Base-by-base conservation (phyloP, 495 filamentous ascomycete species). In the Penicillium argentinense region DNA sequence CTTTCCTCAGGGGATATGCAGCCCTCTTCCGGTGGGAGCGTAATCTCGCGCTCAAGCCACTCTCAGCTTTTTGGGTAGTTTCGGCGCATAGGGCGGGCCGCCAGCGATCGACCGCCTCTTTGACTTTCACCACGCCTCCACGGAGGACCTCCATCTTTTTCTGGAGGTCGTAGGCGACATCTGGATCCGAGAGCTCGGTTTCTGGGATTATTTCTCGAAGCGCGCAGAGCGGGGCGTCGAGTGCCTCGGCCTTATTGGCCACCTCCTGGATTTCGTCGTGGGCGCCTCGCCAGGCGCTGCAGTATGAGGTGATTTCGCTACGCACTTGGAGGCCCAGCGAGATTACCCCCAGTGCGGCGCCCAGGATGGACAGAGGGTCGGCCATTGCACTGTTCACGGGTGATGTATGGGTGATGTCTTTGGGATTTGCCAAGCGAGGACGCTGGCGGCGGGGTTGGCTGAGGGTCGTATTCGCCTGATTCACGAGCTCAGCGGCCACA, bases 251-350 rank as follows among this genome's bases (percentile, higher is more conserved):
- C 16, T 47, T 47, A n/a, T 32, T 39, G 17, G 45, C 25, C 11
- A 47, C 17, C 4, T 25, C 36, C 17, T 38, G 45, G 36, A 47
- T 30, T 17, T 47, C 45, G 11, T 30, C n/a, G 6, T 47, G 22
- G 13, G 19, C 26, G 14, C 45, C 45, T 14, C 17, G 36, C 45
- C 45, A 40, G 13, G 45, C 23, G 18, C 23, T 26, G 26, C 36
- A 47, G 14, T 47, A 47, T 14, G 45, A 39, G 8, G 38, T 36
- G n/a, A 47, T 47, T 18, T 47, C 26, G 7, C 22, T 36, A 4
- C 45, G 36, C 7, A 47, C 25, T 14, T 47, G 45, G 3, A 47
- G 26, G 8, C 24, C 45, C 5, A 47, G 22, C 3, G 45, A 47
- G 4, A 40, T 13, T 3, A 47, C 45, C 2, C 26, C 37, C 18